Conservation (phyloP, 2,329 filamentous ascomycete genomes). For the Ascochyta viciae-villosae region DNA sequence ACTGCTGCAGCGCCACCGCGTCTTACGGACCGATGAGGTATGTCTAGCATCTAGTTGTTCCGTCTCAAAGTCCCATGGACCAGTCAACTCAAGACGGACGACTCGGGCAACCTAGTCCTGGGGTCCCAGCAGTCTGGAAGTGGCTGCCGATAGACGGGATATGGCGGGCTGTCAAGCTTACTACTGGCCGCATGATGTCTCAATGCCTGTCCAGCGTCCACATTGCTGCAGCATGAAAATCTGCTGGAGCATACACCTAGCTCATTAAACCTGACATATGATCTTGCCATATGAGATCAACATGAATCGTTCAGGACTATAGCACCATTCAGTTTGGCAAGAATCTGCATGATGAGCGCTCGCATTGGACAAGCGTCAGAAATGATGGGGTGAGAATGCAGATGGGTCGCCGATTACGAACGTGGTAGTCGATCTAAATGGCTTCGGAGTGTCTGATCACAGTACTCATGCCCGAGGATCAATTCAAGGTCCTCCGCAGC, state of each 20-base stretch:
- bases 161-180: neutral
- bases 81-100: neutral
- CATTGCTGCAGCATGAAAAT: neutral
- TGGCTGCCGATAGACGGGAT: conserved; percentile 1
- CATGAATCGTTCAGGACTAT: neutral
- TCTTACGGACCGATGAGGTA: neutral
- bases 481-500: neutral
- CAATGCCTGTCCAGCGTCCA: neutral
- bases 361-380: neutral
- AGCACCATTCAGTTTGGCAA: neutral
- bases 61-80: neutral
- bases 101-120: neutral
- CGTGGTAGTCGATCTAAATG: neutral
- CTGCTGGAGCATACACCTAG: neutral
- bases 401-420: conserved; percentile 12
- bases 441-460: conserved; percentile 8
- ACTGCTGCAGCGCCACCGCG: conserved; percentile 2
- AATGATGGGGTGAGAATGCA: conserved; percentile 10
- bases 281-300: neutral
- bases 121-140: neutral
- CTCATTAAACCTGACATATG: neutral
- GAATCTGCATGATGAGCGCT: conserved; percentile 3
- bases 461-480: conserved; percentile 9
- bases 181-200: neutral
- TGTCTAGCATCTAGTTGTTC: neutral